Evolutionary conservation across 2,329 filamentous ascomycete species (phyloP).

Genomic region (Venturia aucupariae): DNA sequence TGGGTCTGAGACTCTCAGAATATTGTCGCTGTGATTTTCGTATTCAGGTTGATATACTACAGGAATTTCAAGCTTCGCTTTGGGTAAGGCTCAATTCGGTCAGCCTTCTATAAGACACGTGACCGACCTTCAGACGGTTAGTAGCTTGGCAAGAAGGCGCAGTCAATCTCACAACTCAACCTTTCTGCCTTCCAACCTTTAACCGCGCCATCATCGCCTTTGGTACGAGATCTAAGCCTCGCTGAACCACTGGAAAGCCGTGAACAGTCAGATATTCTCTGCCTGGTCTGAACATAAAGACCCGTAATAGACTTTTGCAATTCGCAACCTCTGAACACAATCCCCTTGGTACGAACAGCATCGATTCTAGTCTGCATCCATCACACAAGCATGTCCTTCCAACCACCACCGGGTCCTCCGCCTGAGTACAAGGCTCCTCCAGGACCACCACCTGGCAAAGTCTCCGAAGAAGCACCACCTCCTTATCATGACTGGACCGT

Average conservation of each 20-base stretch:
- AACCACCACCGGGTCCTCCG: conserved; percentile 18
- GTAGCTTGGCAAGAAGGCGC: background rate
- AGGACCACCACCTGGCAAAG: conserved; percentile 23
- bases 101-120: background rate
- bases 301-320: background rate
- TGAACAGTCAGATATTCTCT: background rate
- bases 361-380: background rate
- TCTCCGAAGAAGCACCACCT: conserved; percentile 35
- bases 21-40: too few relatives aligned
- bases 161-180: background rate
- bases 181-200: background rate
- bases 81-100: too few relatives aligned
- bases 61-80: too few relatives aligned
- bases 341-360: background rate
- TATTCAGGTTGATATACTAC: too few relatives aligned
- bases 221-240: background rate
- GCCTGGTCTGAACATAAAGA: background rate
- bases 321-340: background rate
- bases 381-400: conserved; percentile 1
- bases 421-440: conserved; percentile 19
- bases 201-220: background rate
- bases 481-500: conserved; percentile 63
- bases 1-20: too few relatives aligned
- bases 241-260: background rate
- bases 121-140: background rate